A percentile compares a stretch with the other conserved stretches of the same genome.
phyloP scores from a whole-genome alignment of 108 stramenopile species.

The Epithemia pelagica region DNA sequence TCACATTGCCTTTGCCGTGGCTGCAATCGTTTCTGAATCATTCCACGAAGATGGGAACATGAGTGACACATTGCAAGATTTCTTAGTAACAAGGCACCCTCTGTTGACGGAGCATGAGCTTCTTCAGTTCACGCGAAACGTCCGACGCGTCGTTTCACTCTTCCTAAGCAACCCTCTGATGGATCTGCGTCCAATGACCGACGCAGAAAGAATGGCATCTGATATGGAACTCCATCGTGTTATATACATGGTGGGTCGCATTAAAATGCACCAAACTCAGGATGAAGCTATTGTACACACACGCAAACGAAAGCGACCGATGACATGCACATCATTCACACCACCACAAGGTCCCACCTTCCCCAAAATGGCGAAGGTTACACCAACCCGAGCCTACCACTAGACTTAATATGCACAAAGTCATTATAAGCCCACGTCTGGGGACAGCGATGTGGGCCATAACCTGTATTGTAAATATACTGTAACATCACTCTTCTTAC shows the following conservation, averaged over 20 bases:
- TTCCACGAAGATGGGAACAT: constrained; percentile 5
- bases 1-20: constrained; percentile 43
- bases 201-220: background rate
- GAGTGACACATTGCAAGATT: constrained; percentile 19
- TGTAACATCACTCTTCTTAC: too few relatives aligned
- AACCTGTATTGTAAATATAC: too few relatives aligned
- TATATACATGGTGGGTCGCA: constrained; percentile 1
- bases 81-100: constrained; percentile 23
- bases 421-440: too few relatives aligned
- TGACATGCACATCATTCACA: background rate
- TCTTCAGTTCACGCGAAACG: constrained; percentile 19
- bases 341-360: background rate
- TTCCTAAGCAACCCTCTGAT: constrained; percentile 20
- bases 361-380: constrained; percentile 10
- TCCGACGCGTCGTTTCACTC: constrained; percentile 19
- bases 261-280: background rate
- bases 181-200: constrained; percentile 18
- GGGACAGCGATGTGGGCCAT: too few relatives aligned
- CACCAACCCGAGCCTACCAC: background rate
- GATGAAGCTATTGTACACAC: background rate
- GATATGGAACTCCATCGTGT: constrained; percentile 20
- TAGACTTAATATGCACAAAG: too few relatives aligned
- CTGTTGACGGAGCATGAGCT: constrained; percentile 20
- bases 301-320: background rate
- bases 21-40: constrained; percentile 19